Evolutionary conservation across 2,329 filamentous ascomycete species (phyloP), one percentile per base, ranked within the genome.

Genomic region (Ophiostoma australiae): DNA sequence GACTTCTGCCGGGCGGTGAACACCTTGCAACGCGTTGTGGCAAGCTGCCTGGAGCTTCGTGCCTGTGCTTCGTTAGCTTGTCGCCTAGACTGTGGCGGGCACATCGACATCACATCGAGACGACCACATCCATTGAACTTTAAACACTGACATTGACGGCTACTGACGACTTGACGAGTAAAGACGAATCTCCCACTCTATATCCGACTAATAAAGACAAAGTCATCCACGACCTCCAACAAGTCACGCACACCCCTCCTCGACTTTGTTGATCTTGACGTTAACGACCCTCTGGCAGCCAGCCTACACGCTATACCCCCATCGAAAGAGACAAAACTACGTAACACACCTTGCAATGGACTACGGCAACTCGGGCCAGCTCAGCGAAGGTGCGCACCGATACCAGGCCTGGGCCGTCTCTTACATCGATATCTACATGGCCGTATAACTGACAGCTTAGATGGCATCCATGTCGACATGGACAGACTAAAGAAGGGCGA

Each of bases 401-500:
- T 13, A 10, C 23, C 7, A 66, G 70, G 23, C 17, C 44, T 20
- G 41, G 20, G 31, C 27, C 58, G 8, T 20, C 27, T 31, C 33
- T 2, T 2, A 7, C 20, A 10, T 23, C 8, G 4, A 31, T 35
- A 10, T 11, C 11, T 4, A 17, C 35, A 52, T 63, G 44, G 44
- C 44, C 44, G 44, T 17, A 17, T 48, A 48, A 71, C 41, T 52
- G 67, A 61, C 63, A 52, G 15, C 44, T 4, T 37, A 98, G 95
- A 99, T 94, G 95, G 95, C 80, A 98, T 99, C 80, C 95, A 99
- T 81, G 86, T 99, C 77, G 95, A 99, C 80, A 99, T 99, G 95
- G 92, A 98, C 78, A 91, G 95, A 79, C 84, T 99, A 81, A 99
- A 99, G 90, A 95, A 93, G 82, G 95, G 95, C 74, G 95, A 99